These are phyloP conservation scores for Ophiostoma novo-ulmi DNA, from an alignment of 2,329 filamentous ascomycete genomes.

Conservation along the genomic window DNA sequence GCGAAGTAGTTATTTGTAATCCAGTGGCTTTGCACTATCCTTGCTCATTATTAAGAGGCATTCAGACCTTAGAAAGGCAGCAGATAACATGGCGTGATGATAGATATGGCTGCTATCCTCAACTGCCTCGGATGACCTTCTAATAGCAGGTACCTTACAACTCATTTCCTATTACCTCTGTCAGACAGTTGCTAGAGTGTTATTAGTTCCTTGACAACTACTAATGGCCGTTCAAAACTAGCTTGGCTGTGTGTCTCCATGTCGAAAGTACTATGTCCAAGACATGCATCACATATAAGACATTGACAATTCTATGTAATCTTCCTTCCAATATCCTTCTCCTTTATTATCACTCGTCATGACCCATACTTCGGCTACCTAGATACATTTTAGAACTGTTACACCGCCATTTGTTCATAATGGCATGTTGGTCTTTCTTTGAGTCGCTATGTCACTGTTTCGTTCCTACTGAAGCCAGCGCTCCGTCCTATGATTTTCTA, in stretches of 20 bases:
- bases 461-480: not conserved
- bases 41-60: too few species aligned
- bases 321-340: not conserved
- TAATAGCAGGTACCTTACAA: too few species aligned
- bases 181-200: not conserved
- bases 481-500: not conserved
- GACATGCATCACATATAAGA: not conserved
- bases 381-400: too few species aligned
- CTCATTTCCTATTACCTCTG: too few species aligned
- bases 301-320: not conserved
- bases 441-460: not conserved
- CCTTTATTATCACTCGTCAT: not conserved
- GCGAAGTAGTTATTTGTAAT: too few species aligned
- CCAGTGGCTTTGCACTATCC: too few species aligned
- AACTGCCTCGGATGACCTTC: too few species aligned
- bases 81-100: too few species aligned
- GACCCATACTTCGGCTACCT: not conserved
- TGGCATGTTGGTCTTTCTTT: not conserved
- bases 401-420: conserved; percentile 1
- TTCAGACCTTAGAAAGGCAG: too few species aligned
- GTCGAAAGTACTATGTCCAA: not conserved
- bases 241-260: not conserved
- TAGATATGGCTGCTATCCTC: too few species aligned
- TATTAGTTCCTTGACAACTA: not conserved
- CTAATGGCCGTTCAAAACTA: not conserved